phyloP scores from a whole-genome alignment of 139 green algal genomes.

The Chlorella sp. region DNA sequence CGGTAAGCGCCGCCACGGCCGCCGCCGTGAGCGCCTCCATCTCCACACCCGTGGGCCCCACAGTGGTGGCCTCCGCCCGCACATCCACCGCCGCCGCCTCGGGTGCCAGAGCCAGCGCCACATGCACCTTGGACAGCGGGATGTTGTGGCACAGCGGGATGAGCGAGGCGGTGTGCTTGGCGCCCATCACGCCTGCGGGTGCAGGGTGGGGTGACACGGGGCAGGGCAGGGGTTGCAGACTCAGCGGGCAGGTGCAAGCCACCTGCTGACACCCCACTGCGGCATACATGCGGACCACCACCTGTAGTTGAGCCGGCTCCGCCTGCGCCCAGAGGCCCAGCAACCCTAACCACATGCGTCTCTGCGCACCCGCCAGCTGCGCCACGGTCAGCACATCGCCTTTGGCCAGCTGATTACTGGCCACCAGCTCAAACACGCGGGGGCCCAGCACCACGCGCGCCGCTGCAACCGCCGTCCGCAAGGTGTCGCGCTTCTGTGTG shows the following conservation, averaged over 20 bases:
- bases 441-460: slow-evolving; percentile 73
- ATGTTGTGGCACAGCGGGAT: slow-evolving; percentile 95
- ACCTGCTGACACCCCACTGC: neutral
- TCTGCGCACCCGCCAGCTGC: slow-evolving; percentile 73
- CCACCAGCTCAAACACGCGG: slow-evolving; percentile 70
- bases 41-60: slow-evolving; percentile 90
- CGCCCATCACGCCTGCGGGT: slow-evolving; percentile 83
- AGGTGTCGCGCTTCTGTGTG: slow-evolving; percentile 60
- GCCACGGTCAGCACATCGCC: slow-evolving; percentile 90
- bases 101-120: slow-evolving; percentile 69
- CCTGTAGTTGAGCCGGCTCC: neutral
- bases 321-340: neutral
- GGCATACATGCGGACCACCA: neutral
- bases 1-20: slow-evolving; percentile 83
- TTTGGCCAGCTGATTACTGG: slow-evolving; percentile 78
- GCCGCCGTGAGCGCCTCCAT: slow-evolving; percentile 97
- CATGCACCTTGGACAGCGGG: slow-evolving; percentile 68
- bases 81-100: slow-evolving; percentile 61
- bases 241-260: neutral
- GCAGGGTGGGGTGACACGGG: neutral
- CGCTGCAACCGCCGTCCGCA: slow-evolving; percentile 67
- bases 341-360: too few relatives aligned
- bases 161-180: slow-evolving; percentile 83
- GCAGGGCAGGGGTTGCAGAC: neutral
- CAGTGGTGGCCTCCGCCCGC: slow-evolving; percentile 51